A percentile compares a stretch with the other conserved stretches of the same genome.
Evolutionary conservation across 805 yeast genomes (phyloP).

Genomic region (Kodamaea leandrae): DNA sequence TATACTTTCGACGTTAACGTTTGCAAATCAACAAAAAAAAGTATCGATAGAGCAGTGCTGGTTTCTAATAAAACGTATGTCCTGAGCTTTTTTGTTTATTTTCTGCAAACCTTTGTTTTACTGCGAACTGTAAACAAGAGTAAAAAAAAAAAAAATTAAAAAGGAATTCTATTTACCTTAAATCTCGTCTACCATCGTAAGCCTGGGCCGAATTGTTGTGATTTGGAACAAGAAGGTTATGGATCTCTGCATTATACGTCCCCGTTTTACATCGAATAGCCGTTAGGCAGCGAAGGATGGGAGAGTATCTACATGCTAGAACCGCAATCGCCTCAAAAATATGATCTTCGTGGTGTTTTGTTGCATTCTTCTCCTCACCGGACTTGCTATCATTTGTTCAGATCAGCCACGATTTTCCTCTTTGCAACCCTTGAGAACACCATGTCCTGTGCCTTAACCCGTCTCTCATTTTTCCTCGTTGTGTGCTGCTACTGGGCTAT

Average conservation of each 20-base stretch:
- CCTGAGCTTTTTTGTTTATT: constrained; percentile 6
- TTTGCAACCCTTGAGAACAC: too few species aligned
- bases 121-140: constrained; percentile 9
- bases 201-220: background rate
- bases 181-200: constrained; percentile 2
- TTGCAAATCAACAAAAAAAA: background rate
- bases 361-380: too few species aligned
- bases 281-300: background rate
- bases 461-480: background rate
- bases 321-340: too few species aligned
- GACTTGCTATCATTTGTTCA: too few species aligned
- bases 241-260: background rate
- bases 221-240: background rate
- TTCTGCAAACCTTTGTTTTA: constrained; percentile 5
- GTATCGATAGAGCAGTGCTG: constrained; percentile 1
- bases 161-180: constrained; percentile 8
- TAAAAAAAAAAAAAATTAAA: constrained; percentile 8
- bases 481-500: background rate
- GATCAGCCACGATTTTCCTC: background rate
- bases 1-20: background rate
- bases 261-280: background rate
- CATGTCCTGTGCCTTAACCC: background rate
- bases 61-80: constrained; percentile 4
- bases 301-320: too few species aligned
- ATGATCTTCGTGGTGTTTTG: too few species aligned